These are phyloP conservation scores for Alternaria consortialis DNA, from an alignment of 2,329 filamentous ascomycete genomes.

Conservation along the genomic window DNA sequence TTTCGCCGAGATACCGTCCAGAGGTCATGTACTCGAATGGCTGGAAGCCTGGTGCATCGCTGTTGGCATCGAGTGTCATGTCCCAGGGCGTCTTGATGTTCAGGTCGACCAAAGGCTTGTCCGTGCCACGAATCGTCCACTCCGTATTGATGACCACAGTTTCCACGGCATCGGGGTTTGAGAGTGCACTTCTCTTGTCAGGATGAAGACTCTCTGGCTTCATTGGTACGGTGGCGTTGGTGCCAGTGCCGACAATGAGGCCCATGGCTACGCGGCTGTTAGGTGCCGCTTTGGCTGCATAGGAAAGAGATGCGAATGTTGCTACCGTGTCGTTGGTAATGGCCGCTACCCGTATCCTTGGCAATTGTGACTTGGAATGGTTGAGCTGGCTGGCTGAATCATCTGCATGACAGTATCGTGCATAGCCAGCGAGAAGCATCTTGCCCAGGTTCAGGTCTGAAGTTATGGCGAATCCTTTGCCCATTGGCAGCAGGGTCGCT, in stretches of 20 bases:
- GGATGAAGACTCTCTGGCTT: constrained; percentile 68
- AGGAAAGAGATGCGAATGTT: constrained; percentile 79
- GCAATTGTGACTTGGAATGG: constrained; percentile 48
- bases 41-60: constrained; percentile 78
- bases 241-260: constrained; percentile 81
- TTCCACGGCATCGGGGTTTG: constrained; percentile 55
- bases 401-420: constrained; percentile 59
- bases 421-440: constrained; percentile 68
- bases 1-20: constrained; percentile 79
- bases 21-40: constrained; percentile 87
- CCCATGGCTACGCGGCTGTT: constrained; percentile 78
- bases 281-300: constrained; percentile 69
- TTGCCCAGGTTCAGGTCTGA: constrained; percentile 68
- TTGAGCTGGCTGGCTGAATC: constrained; percentile 33
- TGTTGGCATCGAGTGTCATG: constrained; percentile 68
- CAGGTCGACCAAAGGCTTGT: constrained; percentile 70
- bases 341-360: constrained; percentile 74
- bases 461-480: constrained; percentile 73
- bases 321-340: constrained; percentile 86
- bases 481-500: constrained; percentile 73
- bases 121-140: constrained; percentile 81
- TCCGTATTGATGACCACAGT: constrained; percentile 83
- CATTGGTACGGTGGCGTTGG: constrained; percentile 81
- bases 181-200: constrained; percentile 63
- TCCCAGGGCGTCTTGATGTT: constrained; percentile 77